phyloP scores from a whole-genome alignment of 768 basidiomycete genomes.

The Naganishia onofrii region DNA sequence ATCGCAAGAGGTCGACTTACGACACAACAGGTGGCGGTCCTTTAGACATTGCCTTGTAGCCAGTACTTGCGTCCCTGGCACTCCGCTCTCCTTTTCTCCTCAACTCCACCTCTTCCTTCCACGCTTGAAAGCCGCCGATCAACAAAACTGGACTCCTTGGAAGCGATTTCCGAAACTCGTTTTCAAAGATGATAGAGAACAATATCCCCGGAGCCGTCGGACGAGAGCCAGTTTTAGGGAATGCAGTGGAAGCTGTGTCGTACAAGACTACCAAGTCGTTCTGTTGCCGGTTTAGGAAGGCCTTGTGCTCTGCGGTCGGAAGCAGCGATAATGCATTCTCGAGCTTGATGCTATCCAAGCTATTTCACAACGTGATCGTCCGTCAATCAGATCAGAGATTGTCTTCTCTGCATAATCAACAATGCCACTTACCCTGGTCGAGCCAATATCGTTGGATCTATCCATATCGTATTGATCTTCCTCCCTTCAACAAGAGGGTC shows the following conservation, averaged over 20 bases:
- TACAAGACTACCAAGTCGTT: constrained; percentile 86
- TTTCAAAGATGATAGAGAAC: constrained; percentile 68
- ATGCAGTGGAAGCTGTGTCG: constrained; percentile 61
- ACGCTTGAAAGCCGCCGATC: constrained; percentile 77
- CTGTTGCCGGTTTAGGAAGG: constrained; percentile 81
- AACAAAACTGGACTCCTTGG: constrained; percentile 73
- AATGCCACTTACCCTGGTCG: constrained; percentile 63
- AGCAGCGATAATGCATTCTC: constrained; percentile 72
- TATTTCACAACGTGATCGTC: constrained; percentile 52
- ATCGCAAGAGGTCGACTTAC: constrained; percentile 9
- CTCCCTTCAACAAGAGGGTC: constrained; percentile 50
- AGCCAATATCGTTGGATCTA: constrained; percentile 74
- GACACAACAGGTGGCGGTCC: constrained; percentile 23
- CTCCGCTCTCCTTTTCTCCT: constrained; percentile 29
- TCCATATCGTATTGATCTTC: constrained; percentile 61
- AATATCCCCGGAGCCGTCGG: constrained; percentile 62
- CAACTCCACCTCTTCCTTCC: constrained; percentile 62
- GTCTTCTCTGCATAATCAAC: not conserved
- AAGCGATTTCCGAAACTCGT: constrained; percentile 64
- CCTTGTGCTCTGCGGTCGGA: constrained; percentile 65
- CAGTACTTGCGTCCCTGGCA: constrained; percentile 1
- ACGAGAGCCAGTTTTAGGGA: constrained; percentile 56
- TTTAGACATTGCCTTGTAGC: constrained; percentile 12
- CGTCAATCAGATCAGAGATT: too few species aligned
- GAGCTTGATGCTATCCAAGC: constrained; percentile 65